These are phyloP conservation scores for Ambrosia trifida DNA, from an alignment of 129 eudicot genomes.

Conservation along the genomic window DNA sequence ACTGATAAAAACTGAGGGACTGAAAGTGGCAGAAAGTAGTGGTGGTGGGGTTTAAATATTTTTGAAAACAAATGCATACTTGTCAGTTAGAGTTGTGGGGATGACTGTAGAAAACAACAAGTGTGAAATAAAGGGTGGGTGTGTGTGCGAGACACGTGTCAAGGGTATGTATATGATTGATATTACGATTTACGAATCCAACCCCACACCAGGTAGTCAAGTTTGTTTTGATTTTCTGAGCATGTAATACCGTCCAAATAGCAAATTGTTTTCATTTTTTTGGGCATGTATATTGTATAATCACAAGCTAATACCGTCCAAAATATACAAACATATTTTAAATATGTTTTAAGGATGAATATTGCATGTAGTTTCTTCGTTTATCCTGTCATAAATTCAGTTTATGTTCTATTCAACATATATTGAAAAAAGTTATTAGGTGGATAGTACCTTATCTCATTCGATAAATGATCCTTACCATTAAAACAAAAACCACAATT, in stretches of 20 bases:
- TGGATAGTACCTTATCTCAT: no score
- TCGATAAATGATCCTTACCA: no score
- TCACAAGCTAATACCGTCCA: not conserved
- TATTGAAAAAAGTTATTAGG: no score
- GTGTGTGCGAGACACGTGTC: conserved; percentile 37
- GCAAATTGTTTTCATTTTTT: no score
- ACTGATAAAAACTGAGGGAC: conserved; percentile 14
- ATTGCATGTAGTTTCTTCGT: no score
- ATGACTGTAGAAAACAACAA: conserved; percentile 36
- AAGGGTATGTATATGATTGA: not conserved
- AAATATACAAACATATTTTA: not conserved
- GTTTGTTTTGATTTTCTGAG: conserved; percentile 28
- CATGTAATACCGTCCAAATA: not conserved
- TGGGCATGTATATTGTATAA: no score
- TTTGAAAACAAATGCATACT: conserved; percentile 31
- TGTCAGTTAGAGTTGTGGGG: conserved; percentile 41
- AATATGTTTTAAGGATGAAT: not conserved
- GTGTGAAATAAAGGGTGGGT: conserved; percentile 28
- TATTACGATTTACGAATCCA: conserved; percentile 7
- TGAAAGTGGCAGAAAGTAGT: conserved; percentile 17
- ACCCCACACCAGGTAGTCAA: conserved; percentile 22
- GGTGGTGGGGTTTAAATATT: conserved; percentile 27
- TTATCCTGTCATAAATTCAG: no score
- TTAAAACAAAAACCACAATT: no score
- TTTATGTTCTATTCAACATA: no score